Percentiles rank a stretch among this genome's conserved stretches.
These are phyloP conservation scores for Candida patagonica DNA, from an alignment of 805 yeast genomes.

Conservation along the genomic window DNA sequence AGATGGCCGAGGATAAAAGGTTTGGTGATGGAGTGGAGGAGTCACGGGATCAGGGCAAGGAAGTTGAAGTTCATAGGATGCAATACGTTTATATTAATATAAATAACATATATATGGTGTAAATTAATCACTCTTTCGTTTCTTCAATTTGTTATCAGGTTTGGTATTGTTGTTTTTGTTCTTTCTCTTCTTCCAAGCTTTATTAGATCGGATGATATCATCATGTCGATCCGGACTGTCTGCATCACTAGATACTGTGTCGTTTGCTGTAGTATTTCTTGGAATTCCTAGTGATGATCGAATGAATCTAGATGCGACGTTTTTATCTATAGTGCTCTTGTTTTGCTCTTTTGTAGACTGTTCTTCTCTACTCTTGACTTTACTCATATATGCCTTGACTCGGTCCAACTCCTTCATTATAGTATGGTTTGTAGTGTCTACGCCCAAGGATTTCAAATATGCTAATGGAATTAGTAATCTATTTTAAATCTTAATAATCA, in stretches of 20 bases:
- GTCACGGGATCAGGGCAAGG: no score
- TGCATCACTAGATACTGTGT: background rate
- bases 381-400: conserved; percentile 58
- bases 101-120: no score
- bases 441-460: conserved; percentile 48
- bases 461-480: conserved; percentile 4
- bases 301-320: conserved; percentile 40
- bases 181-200: conserved; percentile 3
- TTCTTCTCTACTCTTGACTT: conserved; percentile 33
- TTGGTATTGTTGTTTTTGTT: conserved; percentile 1
- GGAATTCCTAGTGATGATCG: conserved; percentile 11
- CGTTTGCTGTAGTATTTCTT: background rate
- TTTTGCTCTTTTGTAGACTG: conserved; percentile 6
- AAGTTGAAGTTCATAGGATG: no score
- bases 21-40: no score
- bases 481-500: background rate
- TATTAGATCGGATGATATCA: no score
- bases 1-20: background rate
- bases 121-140: background rate
- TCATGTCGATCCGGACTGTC: background rate
- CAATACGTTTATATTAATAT: no score
- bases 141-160: no score
- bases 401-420: conserved; percentile 57
- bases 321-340: conserved; percentile 22
- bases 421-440: conserved; percentile 48